Percentiles rank a stretch among this genome's conserved stretches.
Evolutionary conservation across 768 basidiomycete species (phyloP).

Genomic region (Serendipita sp.): DNA sequence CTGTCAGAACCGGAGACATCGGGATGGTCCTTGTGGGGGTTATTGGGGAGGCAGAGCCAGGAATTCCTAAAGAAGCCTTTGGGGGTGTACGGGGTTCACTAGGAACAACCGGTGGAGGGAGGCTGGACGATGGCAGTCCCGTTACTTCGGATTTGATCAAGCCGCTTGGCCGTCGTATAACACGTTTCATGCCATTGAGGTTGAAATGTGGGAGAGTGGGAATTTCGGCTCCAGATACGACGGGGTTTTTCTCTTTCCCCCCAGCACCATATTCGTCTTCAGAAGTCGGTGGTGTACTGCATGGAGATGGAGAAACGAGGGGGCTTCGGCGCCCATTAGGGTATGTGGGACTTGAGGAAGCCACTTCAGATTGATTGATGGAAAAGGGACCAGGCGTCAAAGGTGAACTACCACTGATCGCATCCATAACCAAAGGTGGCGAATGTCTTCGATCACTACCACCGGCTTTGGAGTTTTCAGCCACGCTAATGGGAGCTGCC

Average conservation of each 20-base stretch:
- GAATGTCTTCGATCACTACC: background rate
- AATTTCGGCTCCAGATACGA: background rate
- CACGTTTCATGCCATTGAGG: background rate
- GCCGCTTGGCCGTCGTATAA: background rate
- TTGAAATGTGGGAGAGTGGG: background rate
- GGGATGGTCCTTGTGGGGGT: background rate
- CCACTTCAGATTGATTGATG: background rate
- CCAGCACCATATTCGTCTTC: background rate
- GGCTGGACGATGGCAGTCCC: background rate
- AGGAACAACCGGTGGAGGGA: background rate
- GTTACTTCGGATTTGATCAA: background rate
- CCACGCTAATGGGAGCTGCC: too few relatives aligned
- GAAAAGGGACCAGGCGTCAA: background rate
- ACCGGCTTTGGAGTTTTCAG: background rate
- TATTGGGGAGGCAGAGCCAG: background rate
- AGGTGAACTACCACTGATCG: background rate
- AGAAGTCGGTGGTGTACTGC: background rate
- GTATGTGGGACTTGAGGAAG: background rate
- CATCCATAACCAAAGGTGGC: background rate
- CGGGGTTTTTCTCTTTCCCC: background rate
- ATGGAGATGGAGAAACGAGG: background rate
- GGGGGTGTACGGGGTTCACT: background rate
- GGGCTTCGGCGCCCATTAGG: background rate
- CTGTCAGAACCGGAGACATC: background rate
- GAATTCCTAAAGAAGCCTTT: background rate